Conservation (phyloP, 805 yeast species). For the Saccharomyces eubayanus region DNA sequence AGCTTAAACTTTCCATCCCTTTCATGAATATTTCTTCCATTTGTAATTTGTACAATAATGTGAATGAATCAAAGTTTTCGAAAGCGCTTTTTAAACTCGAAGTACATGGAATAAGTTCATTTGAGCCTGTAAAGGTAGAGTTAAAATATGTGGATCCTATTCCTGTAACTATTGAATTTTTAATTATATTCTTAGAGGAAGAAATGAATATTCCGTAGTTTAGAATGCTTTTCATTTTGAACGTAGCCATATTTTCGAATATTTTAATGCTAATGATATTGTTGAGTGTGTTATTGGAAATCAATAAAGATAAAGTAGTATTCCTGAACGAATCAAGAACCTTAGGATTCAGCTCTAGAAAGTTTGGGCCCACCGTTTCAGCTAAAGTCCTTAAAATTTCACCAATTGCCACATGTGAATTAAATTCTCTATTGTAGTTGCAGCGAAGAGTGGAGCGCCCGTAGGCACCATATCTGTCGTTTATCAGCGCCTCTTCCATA, state of each 20-base stretch:
- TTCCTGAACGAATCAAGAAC: constrained; percentile 31
- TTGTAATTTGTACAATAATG: constrained; percentile 49
- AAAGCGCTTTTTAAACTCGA: constrained; percentile 35
- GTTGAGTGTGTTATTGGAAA: constrained; percentile 31
- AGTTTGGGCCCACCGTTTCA: constrained; percentile 51
- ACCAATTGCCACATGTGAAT: constrained; percentile 39
- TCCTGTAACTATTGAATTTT: constrained; percentile 11
- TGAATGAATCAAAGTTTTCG: constrained; percentile 47
- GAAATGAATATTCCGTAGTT: constrained; percentile 26
- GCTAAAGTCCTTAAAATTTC: constrained; percentile 39
- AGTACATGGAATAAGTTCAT: constrained; percentile 39
- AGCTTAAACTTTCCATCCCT: constrained; percentile 45
- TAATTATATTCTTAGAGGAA: constrained; percentile 16
- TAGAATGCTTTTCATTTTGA: constrained; percentile 17
- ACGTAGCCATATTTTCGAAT: constrained; percentile 23
- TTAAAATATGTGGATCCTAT: constrained; percentile 16
- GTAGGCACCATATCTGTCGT: constrained; percentile 45
- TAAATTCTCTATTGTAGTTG: constrained; percentile 40
- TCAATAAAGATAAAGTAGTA: constrained; percentile 30
- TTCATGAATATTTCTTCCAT: constrained; percentile 38
- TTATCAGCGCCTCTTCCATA: constrained; percentile 33
- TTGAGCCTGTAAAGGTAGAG: constrained; percentile 26
- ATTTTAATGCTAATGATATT: constrained; percentile 15
- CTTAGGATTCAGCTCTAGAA: constrained; percentile 28
- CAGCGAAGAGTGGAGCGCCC: constrained; percentile 38